Evolutionary conservation across 352 stramenopile genomes (phyloP), one percentile per base, ranked within the genome.

Genomic region (Pythium phragmitis): DNA sequence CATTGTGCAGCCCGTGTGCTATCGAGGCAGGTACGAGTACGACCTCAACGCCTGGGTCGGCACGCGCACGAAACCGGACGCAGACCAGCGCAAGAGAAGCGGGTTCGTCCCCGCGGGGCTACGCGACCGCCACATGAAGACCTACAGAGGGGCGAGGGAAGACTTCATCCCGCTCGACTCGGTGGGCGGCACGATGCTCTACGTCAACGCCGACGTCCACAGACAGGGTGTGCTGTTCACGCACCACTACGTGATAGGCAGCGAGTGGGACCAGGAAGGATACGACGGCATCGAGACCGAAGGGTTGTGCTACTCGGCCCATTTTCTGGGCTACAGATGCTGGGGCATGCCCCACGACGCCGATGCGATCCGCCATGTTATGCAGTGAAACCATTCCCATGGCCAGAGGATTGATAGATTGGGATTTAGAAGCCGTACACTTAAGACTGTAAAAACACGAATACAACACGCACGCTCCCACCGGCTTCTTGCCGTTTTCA

Each of bases 251-350:
- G 26, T 80, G 21, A 79, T 82, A 19, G 74, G 74, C 34, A 76
- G 52, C 13, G 63, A 77, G 26, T 81, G 74, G 73, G 50, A 49
- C 16, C 49, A 41, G 7, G 75, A 83, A 57, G 74, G 77, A 0
- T 81, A 75, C 60, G 77, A 86, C 49, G 77, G 70, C 21, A 79
- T 84, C n/a, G 77, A 87, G 59, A 79, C 72, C 9, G 72, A 82
- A 62, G 77, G 75, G 9, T 28, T 87, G 16, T 87, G 73, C 49
- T 82, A 80, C 55, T 33, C 67, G 4, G 77, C 77, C n/a, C 72
- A 78, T 36, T 77, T 85, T 42, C 50, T 85, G 14, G 76, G 76
- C 0, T 80, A 73, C 65, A 77, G 70, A 47, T 85, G 74, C 63
- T 85, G 73, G 69, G 69, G 69, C 13, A 80, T 85, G 76, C 72